Conservation (phyloP, 176 grass and related monocot species). For the Tillandsia fasciculata region DNA sequence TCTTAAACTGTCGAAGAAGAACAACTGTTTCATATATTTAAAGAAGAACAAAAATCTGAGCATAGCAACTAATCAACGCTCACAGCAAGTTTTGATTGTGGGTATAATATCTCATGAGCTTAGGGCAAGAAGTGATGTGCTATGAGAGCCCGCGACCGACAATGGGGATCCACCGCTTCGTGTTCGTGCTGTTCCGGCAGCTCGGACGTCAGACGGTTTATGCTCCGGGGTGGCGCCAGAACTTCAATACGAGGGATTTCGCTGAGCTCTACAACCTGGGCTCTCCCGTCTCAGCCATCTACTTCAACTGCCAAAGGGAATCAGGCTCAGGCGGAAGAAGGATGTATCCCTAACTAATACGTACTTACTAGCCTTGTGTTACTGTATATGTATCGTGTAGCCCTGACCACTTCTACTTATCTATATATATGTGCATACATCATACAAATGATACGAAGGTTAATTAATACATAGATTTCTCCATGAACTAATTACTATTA, state of each 20-base stretch:
- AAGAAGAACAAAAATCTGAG: too few relatives aligned
- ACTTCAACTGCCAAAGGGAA: constrained; percentile 92
- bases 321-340: constrained; percentile 67
- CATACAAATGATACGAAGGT: neutral
- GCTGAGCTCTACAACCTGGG: constrained; percentile 93
- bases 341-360: constrained; percentile 19
- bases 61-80: neutral
- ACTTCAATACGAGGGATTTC: constrained; percentile 77
- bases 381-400: neutral
- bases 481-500: too few relatives aligned
- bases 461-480: neutral
- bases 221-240: constrained; percentile 64
- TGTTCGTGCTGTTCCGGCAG: constrained; percentile 78
- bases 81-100: neutral
- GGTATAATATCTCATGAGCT: neutral
- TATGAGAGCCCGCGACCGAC: constrained; percentile 64
- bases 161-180: constrained; percentile 78
- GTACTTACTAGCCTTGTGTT: neutral
- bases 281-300: constrained; percentile 56
- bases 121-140: constrained; percentile 55
- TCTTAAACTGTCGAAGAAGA: too few relatives aligned
- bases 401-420: neutral
- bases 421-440: neutral
- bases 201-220: constrained; percentile 52
- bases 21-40: too few relatives aligned